Evolutionary conservation across 2,329 filamentous ascomycete genomes (phyloP).

Genomic region (Aspergillus neotritici): DNA sequence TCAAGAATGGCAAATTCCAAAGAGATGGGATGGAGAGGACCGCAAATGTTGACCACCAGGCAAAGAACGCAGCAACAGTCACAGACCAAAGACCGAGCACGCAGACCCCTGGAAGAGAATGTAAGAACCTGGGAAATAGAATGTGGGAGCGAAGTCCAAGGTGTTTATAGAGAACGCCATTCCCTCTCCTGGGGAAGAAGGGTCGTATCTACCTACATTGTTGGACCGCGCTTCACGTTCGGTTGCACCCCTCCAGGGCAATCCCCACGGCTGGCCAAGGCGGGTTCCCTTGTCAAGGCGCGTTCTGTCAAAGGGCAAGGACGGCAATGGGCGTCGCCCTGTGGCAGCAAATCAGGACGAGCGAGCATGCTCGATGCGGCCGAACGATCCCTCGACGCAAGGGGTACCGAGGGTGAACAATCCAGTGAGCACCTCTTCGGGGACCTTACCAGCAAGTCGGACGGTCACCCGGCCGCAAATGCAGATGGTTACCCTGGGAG

Average conservation of each 20-base stretch:
- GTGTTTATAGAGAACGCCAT: constrained; percentile 38
- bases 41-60: constrained; percentile 35
- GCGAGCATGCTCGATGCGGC: constrained; percentile 30
- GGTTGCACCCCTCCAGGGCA: constrained; percentile 34
- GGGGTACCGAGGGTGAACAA: constrained; percentile 30
- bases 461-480: constrained; percentile 7
- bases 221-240: constrained; percentile 31
- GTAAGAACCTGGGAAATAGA: constrained; percentile 40
- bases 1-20: constrained; percentile 41
- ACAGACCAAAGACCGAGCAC: constrained; percentile 34
- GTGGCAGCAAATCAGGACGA: constrained; percentile 36
- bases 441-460: constrained; percentile 28
- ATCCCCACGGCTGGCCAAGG: constrained; percentile 26
- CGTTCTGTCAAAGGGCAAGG: constrained; percentile 28
- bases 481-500: constrained; percentile 16
- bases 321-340: constrained; percentile 24
- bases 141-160: constrained; percentile 39
- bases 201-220: constrained; percentile 32
- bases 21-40: constrained; percentile 26
- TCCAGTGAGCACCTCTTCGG: constrained; percentile 33
- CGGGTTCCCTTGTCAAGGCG: constrained; percentile 14
- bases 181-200: constrained; percentile 24
- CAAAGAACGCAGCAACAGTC: constrained; percentile 36
- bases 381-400: constrained; percentile 29
- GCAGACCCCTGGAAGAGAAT: constrained; percentile 37